Conservation (phyloP, 257 asterid species). For the Lycium barbarum region DNA sequence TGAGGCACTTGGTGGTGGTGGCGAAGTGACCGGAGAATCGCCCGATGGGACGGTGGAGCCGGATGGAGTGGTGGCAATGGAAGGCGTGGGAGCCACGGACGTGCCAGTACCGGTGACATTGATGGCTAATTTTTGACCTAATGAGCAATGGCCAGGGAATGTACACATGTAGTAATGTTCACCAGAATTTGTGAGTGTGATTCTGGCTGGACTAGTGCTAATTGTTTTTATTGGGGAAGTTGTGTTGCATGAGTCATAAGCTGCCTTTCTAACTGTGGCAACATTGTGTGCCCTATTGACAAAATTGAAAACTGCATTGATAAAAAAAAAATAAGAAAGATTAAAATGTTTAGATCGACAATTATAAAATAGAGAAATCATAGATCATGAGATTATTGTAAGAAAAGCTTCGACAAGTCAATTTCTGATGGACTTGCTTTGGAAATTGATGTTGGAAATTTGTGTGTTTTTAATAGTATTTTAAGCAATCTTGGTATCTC, state of each 20-base stretch:
- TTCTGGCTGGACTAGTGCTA: slow-evolving; percentile 62
- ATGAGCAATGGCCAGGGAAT: slow-evolving; percentile 57
- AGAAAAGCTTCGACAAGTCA: too few species aligned
- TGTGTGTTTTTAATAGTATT: too few species aligned
- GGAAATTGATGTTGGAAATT: too few species aligned
- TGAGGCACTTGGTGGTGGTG: slow-evolving; percentile 47
- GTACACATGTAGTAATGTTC: slow-evolving; percentile 76
- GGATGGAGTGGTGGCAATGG: slow-evolving; percentile 40
- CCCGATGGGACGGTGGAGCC: slow-evolving; percentile 26
- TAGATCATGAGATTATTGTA: too few species aligned
- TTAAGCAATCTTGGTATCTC: too few species aligned
- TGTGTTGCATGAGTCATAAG: slow-evolving; percentile 64
- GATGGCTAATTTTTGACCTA: slow-evolving; percentile 69
- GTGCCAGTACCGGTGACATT: slow-evolving; percentile 55
- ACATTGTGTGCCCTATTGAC: slow-evolving; percentile 59
- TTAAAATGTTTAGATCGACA: neutral
- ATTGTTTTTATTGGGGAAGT: slow-evolving; percentile 39
- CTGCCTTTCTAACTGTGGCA: slow-evolving; percentile 46
- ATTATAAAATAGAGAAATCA: neutral
- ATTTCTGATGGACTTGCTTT: too few species aligned
- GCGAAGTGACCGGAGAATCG: neutral
- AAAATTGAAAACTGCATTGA: slow-evolving; percentile 74
- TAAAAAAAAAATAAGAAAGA: neutral
- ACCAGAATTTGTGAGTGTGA: slow-evolving; percentile 58
- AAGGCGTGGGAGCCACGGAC: slow-evolving; percentile 35